Base-by-base conservation (phyloP, 2,329 filamentous ascomycete species). In the Diaporthe ilicicola region DNA sequence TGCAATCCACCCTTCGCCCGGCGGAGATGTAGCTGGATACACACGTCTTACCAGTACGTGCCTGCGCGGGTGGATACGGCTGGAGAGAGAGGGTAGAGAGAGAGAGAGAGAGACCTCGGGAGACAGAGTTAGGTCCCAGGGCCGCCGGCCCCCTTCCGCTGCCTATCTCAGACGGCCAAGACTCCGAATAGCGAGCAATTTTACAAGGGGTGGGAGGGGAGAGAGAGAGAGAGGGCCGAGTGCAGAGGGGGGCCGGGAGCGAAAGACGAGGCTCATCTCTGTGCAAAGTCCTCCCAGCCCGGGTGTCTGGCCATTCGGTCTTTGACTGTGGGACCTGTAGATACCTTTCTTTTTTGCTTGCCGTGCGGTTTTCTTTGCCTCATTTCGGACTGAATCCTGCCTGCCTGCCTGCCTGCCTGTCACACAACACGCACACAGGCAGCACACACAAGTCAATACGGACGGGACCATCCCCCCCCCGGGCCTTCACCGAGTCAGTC, bases 401-500 rank as follows among this genome's bases (percentile, higher is more conserved):
- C 59, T 39, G 37, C n/a, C n/a, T n/a, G n/a, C n/a, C n/a, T n/a
- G n/a, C n/a, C n/a, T n/a, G n/a, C n/a, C n/a, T n/a, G n/a, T n/a
- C n/a, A 10, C 37, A 39, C 9, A 10, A 8, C 37, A 39, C 37
- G 13, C 37, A 15, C 37, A 34, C 32, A 34, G 9, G 9, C 32
- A 34, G 9, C 32, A 34, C 4, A 34, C 32, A 34, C 32, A 34
- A 34, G n/a, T n/a, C n/a, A 34, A 34, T 34, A 46, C n/a, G 42
- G 59, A 62, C 59, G 42, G 59, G 59, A 34, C 59, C 19, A 17
- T 50, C 32, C 32, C 59, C 59, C 32, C 32, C 59, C 59, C 59
- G 59, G 59, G 27, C 42, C 27, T 48, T 48, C 59, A 48, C 59
- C 59, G 59, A 62, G 59, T 62, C 59, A 62, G 59, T 62, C n/a